phyloP scores from a whole-genome alignment of 1,139 yeast species.

The Maudiozyma humilis region DNA sequence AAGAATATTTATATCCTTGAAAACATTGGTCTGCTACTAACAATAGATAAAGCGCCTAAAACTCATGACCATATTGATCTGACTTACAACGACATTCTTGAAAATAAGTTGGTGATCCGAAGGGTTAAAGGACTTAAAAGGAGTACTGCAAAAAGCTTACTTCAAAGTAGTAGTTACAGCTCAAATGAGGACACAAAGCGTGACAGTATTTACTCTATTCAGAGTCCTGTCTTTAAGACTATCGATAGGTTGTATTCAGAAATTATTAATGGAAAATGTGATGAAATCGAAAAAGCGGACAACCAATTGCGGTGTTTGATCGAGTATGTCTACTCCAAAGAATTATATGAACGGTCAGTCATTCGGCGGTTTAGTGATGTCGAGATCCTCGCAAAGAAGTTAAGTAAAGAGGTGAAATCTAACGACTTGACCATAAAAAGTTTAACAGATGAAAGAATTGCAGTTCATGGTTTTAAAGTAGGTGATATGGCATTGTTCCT shows the following conservation, averaged over 20 bases:
- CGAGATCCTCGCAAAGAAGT: conserved; percentile 80
- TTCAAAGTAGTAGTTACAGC: conserved; percentile 29
- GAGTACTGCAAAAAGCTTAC: conserved; percentile 18
- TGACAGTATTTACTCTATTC: conserved; percentile 13
- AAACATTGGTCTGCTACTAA: conserved; percentile 65
- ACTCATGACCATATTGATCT: background rate
- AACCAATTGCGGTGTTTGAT: conserved; percentile 14
- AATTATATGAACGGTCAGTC: conserved; percentile 55
- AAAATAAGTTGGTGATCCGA: conserved; percentile 36
- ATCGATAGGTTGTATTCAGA: conserved; percentile 15
- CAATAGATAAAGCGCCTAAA: conserved; percentile 9
- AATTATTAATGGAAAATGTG: background rate
- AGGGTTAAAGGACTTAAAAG: conserved; percentile 65
- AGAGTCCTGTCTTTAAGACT: conserved; percentile 24
- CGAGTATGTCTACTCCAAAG: conserved; percentile 27
- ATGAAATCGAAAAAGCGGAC: background rate
- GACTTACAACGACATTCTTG: background rate
- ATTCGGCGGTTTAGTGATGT: conserved; percentile 79
- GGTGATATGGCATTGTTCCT: conserved; percentile 77
- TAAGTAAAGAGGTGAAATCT: conserved; percentile 65
- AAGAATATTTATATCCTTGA: conserved; percentile 45
- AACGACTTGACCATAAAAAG: conserved; percentile 38
- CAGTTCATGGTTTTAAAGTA: conserved; percentile 54
- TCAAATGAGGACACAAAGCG: conserved; percentile 3
- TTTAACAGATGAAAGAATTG: conserved; percentile 44